Base-by-base conservation (phyloP, 805 yeast genomes). In the Torulaspora indica region DNA sequence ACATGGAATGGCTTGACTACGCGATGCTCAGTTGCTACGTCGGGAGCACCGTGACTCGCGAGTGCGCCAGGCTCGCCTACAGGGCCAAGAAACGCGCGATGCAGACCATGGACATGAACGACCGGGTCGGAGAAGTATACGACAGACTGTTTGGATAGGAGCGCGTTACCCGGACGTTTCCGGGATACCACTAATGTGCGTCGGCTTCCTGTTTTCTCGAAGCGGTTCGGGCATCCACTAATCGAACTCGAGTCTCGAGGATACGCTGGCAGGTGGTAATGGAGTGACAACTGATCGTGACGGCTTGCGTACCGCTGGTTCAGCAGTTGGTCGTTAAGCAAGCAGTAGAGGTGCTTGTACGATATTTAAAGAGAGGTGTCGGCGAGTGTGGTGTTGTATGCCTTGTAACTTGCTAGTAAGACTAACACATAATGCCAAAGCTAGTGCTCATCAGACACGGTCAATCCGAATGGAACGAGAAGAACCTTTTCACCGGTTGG, bases 401-500 rank as follows among this genome's bases (percentile, higher is more conserved):
- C n/a, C n/a, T n/a, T n/a, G n/a, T n/a, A n/a, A n/a, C n/a, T n/a
- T n/a, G n/a, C n/a, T n/a, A n/a, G n/a, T n/a, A 22, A 29, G 18
- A 40, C 34, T 22, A 13, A 20, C 4, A 20, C 13, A 34, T 41
- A 64, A 70, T 71, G 75, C 73, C 74, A 63, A 88, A 85, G 72
- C 78, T 90, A 71, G 81, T 90, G 67, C 78, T 90, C 68, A 89
- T 91, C 59, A 90, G 98, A 79, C 98, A 90, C 90, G 98, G 98
- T 64, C 96, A 91, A 78, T 86, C 95, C 75, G 97, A 87, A 72
- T 90, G 98, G 98, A 90, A 90, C 73, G 95, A 88, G 73, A 87
- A 88, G 78, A 91, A 90, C 80, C 78, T 90, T 59, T 90, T 90
- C 84, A 90, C 97, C 70, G 98, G 98, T 66, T 90, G 98, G 98